Conservation (phyloP, 352 stramenopile genomes). For the Pythium vanterpoolii region DNA sequence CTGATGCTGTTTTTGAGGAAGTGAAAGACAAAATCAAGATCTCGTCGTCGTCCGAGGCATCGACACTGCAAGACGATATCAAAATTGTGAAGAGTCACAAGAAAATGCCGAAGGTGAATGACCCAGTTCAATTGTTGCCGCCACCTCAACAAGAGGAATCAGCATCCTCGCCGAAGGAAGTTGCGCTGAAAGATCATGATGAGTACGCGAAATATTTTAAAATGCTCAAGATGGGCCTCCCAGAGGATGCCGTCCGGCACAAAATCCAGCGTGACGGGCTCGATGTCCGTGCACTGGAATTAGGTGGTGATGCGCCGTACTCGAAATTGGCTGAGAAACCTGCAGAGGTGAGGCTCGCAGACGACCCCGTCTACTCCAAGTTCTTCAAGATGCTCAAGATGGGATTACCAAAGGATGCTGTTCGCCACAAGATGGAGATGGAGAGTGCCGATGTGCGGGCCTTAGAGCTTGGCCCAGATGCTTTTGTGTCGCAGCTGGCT, state of each 20-base stretch:
- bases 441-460: conserved; percentile 46
- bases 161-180: neutral
- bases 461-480: conserved; percentile 66
- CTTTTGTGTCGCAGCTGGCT: conserved; percentile 40
- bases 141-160: neutral
- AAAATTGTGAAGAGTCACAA: conserved; percentile 36
- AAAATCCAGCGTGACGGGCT: conserved; percentile 70
- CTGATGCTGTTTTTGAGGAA: conserved; percentile 58
- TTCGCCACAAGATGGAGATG: conserved; percentile 79
- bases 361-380: conserved; percentile 68
- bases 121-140: neutral
- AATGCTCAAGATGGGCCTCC: conserved; percentile 91
- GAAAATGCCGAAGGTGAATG: neutral
- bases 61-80: conserved; percentile 62
- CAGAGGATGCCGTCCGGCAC: conserved; percentile 77
- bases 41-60: conserved; percentile 6
- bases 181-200: conserved; percentile 54
- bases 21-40: conserved; percentile 52
- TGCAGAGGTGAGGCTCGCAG: conserved; percentile 35
- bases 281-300: conserved; percentile 33
- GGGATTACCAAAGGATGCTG: conserved; percentile 79
- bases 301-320: conserved; percentile 33
- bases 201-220: conserved; percentile 90
- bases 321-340: conserved; percentile 28
- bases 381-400: conserved; percentile 95